Evolutionary conservation across 1,284 basidiomycete species (phyloP), one percentile per base, ranked within the genome.

Genomic region (Ustilago esculenta): DNA sequence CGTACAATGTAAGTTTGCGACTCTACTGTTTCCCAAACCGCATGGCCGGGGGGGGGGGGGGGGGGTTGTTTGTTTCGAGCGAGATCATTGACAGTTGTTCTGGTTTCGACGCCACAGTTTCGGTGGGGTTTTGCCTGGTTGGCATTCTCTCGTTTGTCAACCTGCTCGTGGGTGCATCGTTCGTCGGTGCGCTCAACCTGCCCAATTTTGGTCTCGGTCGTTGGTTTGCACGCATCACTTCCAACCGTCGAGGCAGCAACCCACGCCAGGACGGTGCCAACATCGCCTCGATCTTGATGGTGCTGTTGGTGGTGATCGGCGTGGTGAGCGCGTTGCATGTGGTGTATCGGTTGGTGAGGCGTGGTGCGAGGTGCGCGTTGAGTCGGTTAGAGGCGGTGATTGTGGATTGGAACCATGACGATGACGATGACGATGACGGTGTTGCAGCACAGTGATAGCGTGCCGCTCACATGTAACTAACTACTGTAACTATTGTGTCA

Each of bases 101-200:
- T n/a, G n/a, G n/a, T n/a, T n/a, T n/a, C n/a, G n/a, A n/a, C 18
- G 3, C 30, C 25, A 12, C 48, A 70, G 56, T 75, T 37, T 65
- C 67, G 5, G 52, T 75, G 11, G 73, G 73, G n/a, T 73, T 73
- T 34, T 73, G 63, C 2, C 43, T 75, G 3, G 64, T 75, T 24
- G 73, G 73, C 39, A 72, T 73, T 15, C 32, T 68, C 3, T 70
- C 66, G 24, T 73, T 75, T 20, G 42, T 75, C 54, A 73, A 70
- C 21, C 42, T 75, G 15, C 55, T 75, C 12, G 43, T 75, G 11
- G 68, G 68, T 2, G 49, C 63, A 1, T 57, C 70, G 5, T 65
- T 70, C 18, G 45, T 73, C 25, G 72, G 58, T 3, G 69, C 72
- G 5, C 57, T 73, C 57, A 73, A 73, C 35, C 50, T 73, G 25